Evolutionary conservation across 1,139 yeast genomes (phyloP).

Genomic region (Yamadazyma epiphylla): DNA sequence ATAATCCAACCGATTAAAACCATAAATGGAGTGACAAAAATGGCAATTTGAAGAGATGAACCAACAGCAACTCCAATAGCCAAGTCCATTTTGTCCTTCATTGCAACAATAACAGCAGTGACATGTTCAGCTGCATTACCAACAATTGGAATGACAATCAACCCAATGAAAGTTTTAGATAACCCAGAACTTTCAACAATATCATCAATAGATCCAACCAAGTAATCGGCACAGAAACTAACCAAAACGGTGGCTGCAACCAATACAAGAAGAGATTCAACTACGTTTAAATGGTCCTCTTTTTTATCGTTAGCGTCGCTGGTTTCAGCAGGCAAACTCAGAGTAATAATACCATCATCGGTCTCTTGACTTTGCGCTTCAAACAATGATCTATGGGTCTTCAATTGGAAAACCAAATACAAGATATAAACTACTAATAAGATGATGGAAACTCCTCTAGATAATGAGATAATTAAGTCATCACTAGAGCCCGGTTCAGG

Average conservation of each 20-base stretch:
- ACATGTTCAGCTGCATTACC: constrained; percentile 99
- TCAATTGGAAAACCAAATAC: constrained; percentile 81
- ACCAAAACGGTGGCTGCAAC: constrained; percentile 72
- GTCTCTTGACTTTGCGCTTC: constrained; percentile 37
- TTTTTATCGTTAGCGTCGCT: constrained; percentile 19
- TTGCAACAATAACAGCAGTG: constrained; percentile 91
- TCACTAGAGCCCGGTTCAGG: constrained; percentile 42
- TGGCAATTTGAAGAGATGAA: constrained; percentile 91
- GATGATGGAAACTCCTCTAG: constrained; percentile 84
- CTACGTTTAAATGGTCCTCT: constrained; percentile 32
- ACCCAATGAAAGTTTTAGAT: constrained; percentile 92
- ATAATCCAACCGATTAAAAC: constrained; percentile 89
- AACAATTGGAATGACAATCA: constrained; percentile 89
- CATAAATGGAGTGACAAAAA: constrained; percentile 92
- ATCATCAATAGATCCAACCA: constrained; percentile 89
- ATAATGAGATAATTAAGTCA: constrained; percentile 61
- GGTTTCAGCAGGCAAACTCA: constrained; percentile 27
- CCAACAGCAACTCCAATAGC: constrained; percentile 98
- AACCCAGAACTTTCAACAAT: constrained; percentile 81
- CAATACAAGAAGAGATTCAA: constrained; percentile 45
- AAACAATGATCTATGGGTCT: constrained; percentile 67
- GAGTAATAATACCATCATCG: constrained; percentile 34
- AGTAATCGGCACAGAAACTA: constrained; percentile 86
- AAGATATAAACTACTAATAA: constrained; percentile 73
- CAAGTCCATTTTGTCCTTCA: constrained; percentile 94